A percentile compares a stretch with the other conserved stretches of the same genome.
phyloP scores from a whole-genome alignment of 139 green algal genomes.

The Closterium sp. region DNA sequence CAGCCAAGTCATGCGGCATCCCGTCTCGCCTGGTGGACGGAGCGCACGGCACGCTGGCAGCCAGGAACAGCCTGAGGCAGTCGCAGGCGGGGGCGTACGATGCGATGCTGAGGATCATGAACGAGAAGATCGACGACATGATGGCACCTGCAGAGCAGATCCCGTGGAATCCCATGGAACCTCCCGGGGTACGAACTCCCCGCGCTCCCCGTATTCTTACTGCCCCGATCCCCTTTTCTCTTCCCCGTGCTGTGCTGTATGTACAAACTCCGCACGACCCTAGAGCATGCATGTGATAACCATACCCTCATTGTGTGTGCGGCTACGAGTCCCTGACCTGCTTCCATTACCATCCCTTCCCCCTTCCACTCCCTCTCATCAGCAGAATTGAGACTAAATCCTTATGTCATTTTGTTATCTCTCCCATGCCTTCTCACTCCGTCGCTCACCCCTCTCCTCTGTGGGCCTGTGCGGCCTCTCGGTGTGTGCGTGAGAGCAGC shows the following conservation, averaged over 20 bases:
- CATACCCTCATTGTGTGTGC: too few species aligned
- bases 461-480: too few species aligned
- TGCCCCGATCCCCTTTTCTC: too few species aligned
- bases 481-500: neutral
- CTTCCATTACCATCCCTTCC: too few species aligned
- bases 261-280: too few species aligned
- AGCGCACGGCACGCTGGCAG: slow-evolving; percentile 27
- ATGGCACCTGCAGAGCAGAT: slow-evolving; percentile 30
- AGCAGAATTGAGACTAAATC: too few species aligned
- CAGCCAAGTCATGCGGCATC: slow-evolving; percentile 45
- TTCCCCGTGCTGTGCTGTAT: too few species aligned
- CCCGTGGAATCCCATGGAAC: slow-evolving; percentile 41
- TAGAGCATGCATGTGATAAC: too few species aligned
- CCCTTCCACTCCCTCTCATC: too few species aligned
- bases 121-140: slow-evolving; percentile 50
- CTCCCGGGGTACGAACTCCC: neutral
- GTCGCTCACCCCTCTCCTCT: neutral
- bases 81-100: slow-evolving; percentile 44
- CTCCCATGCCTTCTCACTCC: neutral
- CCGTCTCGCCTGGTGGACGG: slow-evolving; percentile 29
- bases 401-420: too few species aligned
- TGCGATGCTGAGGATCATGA: slow-evolving; percentile 38
- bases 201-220: too few species aligned
- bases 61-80: slow-evolving; percentile 24
- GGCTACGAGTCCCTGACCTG: too few species aligned